Evolutionary conservation across 1,284 basidiomycete genomes (phyloP).

Genomic region (Puccinia brachypodii): DNA sequence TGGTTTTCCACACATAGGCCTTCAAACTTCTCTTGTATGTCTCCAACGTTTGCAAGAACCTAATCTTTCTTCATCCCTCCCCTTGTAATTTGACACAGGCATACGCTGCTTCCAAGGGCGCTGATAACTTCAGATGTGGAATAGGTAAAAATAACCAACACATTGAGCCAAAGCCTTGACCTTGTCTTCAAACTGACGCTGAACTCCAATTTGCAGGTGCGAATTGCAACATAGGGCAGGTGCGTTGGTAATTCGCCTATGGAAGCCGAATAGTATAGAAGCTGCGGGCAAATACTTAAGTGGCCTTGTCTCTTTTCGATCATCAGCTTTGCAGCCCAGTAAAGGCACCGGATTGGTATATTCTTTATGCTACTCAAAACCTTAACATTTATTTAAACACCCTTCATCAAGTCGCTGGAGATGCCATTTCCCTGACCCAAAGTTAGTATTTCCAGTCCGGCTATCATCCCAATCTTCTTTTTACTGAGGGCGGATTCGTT

Average conservation of each 20-base stretch:
- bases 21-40: neutral
- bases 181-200: neutral
- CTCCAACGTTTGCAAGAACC: neutral
- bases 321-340: conserved; percentile 40
- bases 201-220: neutral
- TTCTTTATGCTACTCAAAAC: conserved; percentile 40
- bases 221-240: conserved; percentile 39
- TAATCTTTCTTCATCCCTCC: neutral
- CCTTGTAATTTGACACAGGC: neutral
- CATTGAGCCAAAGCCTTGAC: neutral
- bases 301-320: neutral
- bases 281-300: neutral
- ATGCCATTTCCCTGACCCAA: conserved; percentile 35
- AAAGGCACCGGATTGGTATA: conserved; percentile 39
- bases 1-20: neutral
- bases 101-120: conserved; percentile 35
- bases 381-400: conserved; percentile 34
- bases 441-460: conserved; percentile 1
- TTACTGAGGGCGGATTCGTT: too few species aligned
- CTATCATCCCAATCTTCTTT: too few species aligned
- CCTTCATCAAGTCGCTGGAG: conserved; percentile 19
- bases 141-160: conserved; percentile 24
- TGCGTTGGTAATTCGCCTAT: neutral
- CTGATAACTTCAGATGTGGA: conserved; percentile 35
- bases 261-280: neutral